Evolutionary conservation across 139 green algal species (phyloP).

Genomic region (Tetradesmus lagerheimii): DNA sequence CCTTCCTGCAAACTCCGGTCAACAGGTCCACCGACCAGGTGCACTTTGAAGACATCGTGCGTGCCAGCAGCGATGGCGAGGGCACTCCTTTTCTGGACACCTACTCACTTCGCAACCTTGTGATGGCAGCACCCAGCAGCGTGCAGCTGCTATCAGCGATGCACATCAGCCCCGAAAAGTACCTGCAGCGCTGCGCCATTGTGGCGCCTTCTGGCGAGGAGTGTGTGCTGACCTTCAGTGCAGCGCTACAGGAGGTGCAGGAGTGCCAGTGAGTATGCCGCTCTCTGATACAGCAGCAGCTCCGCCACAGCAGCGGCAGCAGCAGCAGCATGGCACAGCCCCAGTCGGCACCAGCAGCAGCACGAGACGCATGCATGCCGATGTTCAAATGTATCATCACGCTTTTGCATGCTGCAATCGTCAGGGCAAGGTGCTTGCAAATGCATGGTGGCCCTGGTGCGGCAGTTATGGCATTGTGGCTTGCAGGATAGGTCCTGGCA

Average conservation of each 20-base stretch:
- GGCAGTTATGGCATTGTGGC: too few relatives aligned
- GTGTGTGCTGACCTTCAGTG: slow-evolving; percentile 43
- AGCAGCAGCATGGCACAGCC: not conserved
- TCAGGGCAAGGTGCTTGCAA: too few relatives aligned
- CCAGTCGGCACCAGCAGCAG: not conserved
- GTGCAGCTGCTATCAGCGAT: slow-evolving; percentile 16
- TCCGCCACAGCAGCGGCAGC: not conserved
- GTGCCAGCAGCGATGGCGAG: not conserved
- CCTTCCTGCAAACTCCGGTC: not conserved
- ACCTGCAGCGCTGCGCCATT: slow-evolving; percentile 47
- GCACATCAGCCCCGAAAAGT: slow-evolving; percentile 9
- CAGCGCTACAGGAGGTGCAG: slow-evolving; percentile 30
- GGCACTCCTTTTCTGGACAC: slow-evolving; percentile 44
- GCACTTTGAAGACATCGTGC: slow-evolving; percentile 26
- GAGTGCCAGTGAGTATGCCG: slow-evolving; percentile 51
- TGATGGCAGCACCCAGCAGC: slow-evolving; percentile 34
- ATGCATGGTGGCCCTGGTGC: too few relatives aligned
- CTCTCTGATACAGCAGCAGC: too few relatives aligned
- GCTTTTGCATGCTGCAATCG: too few relatives aligned
- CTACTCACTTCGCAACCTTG: slow-evolving; percentile 56
- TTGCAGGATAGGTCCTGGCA: too few relatives aligned
- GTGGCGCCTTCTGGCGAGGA: slow-evolving; percentile 42
- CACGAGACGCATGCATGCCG: too few relatives aligned
- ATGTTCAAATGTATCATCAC: too few relatives aligned
- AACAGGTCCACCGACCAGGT: not conserved